These are phyloP conservation scores for Saccharomyces jurei DNA, from an alignment of 805 yeast species.

Conservation along the genomic window DNA sequence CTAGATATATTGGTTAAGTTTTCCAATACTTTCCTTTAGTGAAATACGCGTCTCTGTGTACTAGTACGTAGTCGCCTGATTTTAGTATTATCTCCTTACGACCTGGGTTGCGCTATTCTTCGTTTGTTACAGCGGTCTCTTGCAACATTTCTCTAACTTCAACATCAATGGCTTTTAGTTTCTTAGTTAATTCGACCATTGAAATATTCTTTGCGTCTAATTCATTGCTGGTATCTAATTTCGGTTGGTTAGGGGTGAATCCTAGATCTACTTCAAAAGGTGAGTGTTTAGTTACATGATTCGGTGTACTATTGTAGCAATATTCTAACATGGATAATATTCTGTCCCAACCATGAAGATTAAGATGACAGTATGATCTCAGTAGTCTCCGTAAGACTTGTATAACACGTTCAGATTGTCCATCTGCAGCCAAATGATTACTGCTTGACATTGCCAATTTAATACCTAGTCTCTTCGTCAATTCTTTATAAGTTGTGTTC, in stretches of 20 bases:
- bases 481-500: slow-evolving; percentile 1
- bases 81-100: no score
- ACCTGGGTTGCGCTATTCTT: no score
- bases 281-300: not conserved
- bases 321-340: slow-evolving; percentile 4
- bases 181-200: not conserved
- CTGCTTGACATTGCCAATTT: not conserved
- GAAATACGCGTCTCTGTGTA: no score
- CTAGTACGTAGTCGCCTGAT: no score
- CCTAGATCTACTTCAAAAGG: slow-evolving; percentile 9
- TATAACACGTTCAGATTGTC: slow-evolving; percentile 3
- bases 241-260: slow-evolving; percentile 6
- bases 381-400: not conserved
- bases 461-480: slow-evolving; percentile 1
- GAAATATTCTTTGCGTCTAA: not conserved
- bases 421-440: slow-evolving; percentile 6
- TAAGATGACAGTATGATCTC: not conserved
- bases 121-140: no score
- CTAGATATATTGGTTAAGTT: slow-evolving; percentile 4
- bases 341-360: slow-evolving; percentile 1
- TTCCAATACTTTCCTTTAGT: no score
- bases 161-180: not conserved
- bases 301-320: not conserved
- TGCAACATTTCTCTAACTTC: slow-evolving; percentile 1
- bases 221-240: not conserved